Evolutionary conservation across 2,329 filamentous ascomycete genomes (phyloP).

Genomic region (Nothophaeocryptopus gaeumannii): DNA sequence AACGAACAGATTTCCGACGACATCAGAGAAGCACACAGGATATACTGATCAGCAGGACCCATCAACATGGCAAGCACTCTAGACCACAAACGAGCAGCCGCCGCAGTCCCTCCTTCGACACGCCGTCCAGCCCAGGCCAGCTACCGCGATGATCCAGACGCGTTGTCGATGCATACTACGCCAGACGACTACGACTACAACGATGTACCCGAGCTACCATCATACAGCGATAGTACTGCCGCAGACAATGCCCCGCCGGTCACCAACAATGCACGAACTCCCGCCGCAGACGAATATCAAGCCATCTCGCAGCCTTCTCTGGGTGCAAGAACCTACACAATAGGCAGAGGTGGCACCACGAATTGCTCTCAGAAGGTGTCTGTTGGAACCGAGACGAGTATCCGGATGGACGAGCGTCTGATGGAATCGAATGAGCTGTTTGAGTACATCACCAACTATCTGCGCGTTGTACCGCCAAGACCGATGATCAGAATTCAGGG

Average conservation of each 20-base stretch:
- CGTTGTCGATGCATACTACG: slow-evolving; percentile 32
- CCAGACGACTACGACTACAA: slow-evolving; percentile 31
- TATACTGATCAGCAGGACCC: no score
- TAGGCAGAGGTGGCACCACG: slow-evolving; percentile 1
- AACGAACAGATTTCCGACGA: no score
- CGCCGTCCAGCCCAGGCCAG: neutral
- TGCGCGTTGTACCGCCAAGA: slow-evolving; percentile 22
- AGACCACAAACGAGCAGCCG: slow-evolving; percentile 14
- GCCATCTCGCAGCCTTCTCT: slow-evolving; percentile 16
- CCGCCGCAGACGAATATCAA: slow-evolving; percentile 18
- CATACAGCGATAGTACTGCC: slow-evolving; percentile 29
- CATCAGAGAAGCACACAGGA: no score
- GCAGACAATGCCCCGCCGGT: slow-evolving; percentile 6
- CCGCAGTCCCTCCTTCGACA: slow-evolving; percentile 3
- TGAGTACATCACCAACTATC: slow-evolving; percentile 27
- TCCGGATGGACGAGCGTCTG: slow-evolving; percentile 30
- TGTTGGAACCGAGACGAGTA: slow-evolving; percentile 23
- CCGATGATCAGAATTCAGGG: slow-evolving; percentile 28
- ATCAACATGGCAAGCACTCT: neutral
- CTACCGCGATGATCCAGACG: slow-evolving; percentile 28
- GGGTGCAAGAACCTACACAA: neutral
- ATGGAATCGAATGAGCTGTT: slow-evolving; percentile 23
- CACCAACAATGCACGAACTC: neutral
- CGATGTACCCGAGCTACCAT: slow-evolving; percentile 26
- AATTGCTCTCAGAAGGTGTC: slow-evolving; percentile 11